phyloP scores from a whole-genome alignment of 2,329 filamentous ascomycete genomes.

The Diplodia sapinea region DNA sequence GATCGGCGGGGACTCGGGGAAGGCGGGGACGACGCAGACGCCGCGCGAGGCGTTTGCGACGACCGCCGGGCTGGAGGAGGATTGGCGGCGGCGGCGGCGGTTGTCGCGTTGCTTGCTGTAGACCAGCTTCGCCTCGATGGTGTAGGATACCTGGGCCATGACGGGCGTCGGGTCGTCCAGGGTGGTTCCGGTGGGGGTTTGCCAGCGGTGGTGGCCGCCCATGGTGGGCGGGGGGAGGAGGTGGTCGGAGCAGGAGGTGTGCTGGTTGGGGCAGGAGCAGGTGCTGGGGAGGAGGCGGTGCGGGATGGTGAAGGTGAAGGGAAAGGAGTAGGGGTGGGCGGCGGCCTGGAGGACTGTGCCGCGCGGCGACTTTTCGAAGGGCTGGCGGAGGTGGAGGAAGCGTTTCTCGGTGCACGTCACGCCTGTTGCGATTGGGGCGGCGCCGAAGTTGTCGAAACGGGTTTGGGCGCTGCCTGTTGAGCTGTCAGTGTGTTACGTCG shows the following conservation, averaged over 20 bases:
- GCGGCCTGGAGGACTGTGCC: background rate
- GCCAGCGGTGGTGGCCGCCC: background rate
- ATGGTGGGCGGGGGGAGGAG: slow-evolving; percentile 2
- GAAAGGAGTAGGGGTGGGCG: background rate
- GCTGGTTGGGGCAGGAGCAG: background rate
- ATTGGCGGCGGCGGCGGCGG: too few relatives aligned
- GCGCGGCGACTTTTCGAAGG: background rate
- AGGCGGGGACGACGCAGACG: background rate
- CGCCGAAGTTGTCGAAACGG: background rate
- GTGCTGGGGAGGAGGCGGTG: slow-evolving; percentile 5
- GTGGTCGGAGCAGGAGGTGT: background rate
- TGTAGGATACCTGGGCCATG: slow-evolving; percentile 7
- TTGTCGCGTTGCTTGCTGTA: background rate
- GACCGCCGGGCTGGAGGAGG: too few relatives aligned
- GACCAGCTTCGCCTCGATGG: background rate
- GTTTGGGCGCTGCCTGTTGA: background rate
- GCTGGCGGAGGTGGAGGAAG: slow-evolving; percentile 11
- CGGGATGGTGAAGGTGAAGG: slow-evolving; percentile 12
- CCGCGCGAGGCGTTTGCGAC: background rate
- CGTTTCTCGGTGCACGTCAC: background rate
- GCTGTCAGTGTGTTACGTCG: background rate
- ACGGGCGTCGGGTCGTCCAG: slow-evolving; percentile 17
- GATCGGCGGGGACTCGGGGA: background rate
- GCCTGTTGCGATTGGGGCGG: background rate
- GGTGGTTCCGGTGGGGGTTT: background rate